Percentiles rank a stretch among this genome's conserved stretches.
These are phyloP conservation scores for Alternaria dauci DNA, from an alignment of 2,329 filamentous ascomycete species.

Conservation along the genomic window DNA sequence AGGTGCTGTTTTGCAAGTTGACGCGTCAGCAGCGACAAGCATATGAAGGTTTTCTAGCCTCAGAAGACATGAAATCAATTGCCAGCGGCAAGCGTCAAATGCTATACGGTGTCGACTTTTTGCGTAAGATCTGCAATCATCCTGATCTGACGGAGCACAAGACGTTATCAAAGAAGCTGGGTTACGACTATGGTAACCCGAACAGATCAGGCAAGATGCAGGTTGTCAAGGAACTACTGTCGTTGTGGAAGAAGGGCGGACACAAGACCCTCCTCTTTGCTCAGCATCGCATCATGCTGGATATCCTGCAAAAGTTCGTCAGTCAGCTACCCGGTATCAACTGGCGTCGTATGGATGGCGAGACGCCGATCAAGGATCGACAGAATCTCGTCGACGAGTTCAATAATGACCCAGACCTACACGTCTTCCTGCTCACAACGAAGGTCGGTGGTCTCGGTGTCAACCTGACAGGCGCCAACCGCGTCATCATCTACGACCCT, in stretches of 20 bases:
- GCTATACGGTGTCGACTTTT: slow-evolving; percentile 86
- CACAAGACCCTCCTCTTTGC: slow-evolving; percentile 95
- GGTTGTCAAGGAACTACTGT: slow-evolving; percentile 85
- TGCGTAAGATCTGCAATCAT: slow-evolving; percentile 98
- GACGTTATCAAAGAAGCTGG: slow-evolving; percentile 64
- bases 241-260: slow-evolving; percentile 88
- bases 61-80: slow-evolving; percentile 86
- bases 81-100: slow-evolving; percentile 77
- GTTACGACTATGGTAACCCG: slow-evolving; percentile 79
- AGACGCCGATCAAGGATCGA: slow-evolving; percentile 86
- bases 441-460: slow-evolving; percentile 94
- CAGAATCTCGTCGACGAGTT: slow-evolving; percentile 92
- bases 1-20: slow-evolving; percentile 94
- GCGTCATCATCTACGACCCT: slow-evolving; percentile 97
- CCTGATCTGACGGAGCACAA: slow-evolving; percentile 83
- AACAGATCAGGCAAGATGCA: slow-evolving; percentile 94
- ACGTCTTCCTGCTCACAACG: slow-evolving; percentile 93
- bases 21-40: slow-evolving; percentile 79
- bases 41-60: slow-evolving; percentile 82
- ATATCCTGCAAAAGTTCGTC: slow-evolving; percentile 88
- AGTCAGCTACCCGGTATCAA: slow-evolving; percentile 71
- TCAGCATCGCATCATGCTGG: slow-evolving; percentile 93
- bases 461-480: slow-evolving; percentile 92
- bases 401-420: slow-evolving; percentile 79
- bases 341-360: slow-evolving; percentile 92